Evolutionary conservation across 1,139 yeast species (phyloP).

Genomic region (Lodderomyces parapsilosis): DNA sequence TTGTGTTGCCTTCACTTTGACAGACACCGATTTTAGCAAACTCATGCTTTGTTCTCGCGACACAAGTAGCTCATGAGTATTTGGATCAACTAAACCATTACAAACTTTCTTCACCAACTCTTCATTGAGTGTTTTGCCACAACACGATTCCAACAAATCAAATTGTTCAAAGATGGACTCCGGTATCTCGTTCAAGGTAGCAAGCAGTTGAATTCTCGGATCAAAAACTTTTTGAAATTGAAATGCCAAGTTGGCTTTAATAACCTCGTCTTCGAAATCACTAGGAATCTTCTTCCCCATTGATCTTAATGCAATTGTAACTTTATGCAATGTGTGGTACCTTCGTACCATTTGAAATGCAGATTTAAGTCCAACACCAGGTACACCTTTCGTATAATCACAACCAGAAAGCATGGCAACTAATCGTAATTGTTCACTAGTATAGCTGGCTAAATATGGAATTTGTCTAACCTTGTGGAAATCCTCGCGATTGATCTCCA

Average conservation of each 20-base stretch:
- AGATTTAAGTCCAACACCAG: conserved; percentile 76
- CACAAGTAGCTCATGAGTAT: conserved; percentile 46
- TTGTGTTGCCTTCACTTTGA: conserved; percentile 10
- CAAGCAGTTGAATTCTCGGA: conserved; percentile 49
- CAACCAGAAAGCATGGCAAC: conserved; percentile 93
- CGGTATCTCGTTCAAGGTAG: conserved; percentile 61
- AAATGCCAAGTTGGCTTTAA: conserved; percentile 76
- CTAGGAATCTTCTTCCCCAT: conserved; percentile 66
- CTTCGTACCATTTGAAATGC: conserved; percentile 65
- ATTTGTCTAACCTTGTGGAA: conserved; percentile 47
- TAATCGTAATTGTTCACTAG: conserved; percentile 60
- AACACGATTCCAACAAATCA: conserved; percentile 53
- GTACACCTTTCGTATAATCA: conserved; percentile 88
- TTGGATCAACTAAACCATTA: conserved; percentile 66
- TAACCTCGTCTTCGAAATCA: conserved; percentile 58
- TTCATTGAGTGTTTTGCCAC: conserved; percentile 56
- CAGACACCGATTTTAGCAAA: conserved; percentile 25
- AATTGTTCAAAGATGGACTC: conserved; percentile 27
- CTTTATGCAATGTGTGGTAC: conserved; percentile 51
- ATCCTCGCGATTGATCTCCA: conserved; percentile 60
- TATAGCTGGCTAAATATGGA: conserved; percentile 45
- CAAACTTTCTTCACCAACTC: conserved; percentile 59
- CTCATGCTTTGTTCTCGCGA: conserved; percentile 44
- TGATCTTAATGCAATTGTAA: conserved; percentile 55
- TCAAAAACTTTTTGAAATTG: conserved; percentile 84